These are phyloP conservation scores for Rhinocladiella mackenziei DNA, from an alignment of 2,329 filamentous ascomycete genomes.

Conservation along the genomic window DNA sequence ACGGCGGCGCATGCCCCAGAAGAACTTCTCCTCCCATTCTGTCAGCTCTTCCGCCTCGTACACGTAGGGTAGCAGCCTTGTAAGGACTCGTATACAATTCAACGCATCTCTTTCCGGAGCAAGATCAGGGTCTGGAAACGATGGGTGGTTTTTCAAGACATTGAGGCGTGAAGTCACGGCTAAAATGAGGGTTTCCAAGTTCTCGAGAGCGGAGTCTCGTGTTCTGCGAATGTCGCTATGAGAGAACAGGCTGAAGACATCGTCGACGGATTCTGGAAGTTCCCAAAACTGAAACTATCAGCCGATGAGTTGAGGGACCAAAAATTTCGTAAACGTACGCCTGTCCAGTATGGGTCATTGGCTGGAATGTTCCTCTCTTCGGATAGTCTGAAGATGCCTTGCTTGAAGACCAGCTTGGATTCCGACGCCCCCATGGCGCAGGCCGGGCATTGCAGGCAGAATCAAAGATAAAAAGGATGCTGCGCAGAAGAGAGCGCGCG, in stretches of 20 bases:
- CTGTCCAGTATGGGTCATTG: slow-evolving; percentile 88
- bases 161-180: slow-evolving; percentile 79
- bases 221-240: slow-evolving; percentile 83
- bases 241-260: slow-evolving; percentile 94
- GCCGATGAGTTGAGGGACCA: slow-evolving; percentile 4
- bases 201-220: slow-evolving; percentile 76
- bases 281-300: slow-evolving; percentile 76
- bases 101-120: slow-evolving; percentile 82
- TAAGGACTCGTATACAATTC: slow-evolving; percentile 90
- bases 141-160: slow-evolving; percentile 78
- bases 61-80: slow-evolving; percentile 80
- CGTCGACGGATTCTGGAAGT: slow-evolving; percentile 88
- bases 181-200: slow-evolving; percentile 82
- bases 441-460: slow-evolving; percentile 15
- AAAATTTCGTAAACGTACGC: slow-evolving; percentile 54
- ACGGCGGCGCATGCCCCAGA: slow-evolving; percentile 75
- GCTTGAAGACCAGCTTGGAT: slow-evolving; percentile 97
- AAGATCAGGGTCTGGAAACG: slow-evolving; percentile 80
- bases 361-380: slow-evolving; percentile 82
- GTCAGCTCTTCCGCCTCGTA: slow-evolving; percentile 83
- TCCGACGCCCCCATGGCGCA: slow-evolving; percentile 87
- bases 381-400: slow-evolving; percentile 94
- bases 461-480: neutral
- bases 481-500: neutral
- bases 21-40: slow-evolving; percentile 87